Base-by-base conservation (phyloP, 805 yeast species). In the Candida coleopterorum region DNA sequence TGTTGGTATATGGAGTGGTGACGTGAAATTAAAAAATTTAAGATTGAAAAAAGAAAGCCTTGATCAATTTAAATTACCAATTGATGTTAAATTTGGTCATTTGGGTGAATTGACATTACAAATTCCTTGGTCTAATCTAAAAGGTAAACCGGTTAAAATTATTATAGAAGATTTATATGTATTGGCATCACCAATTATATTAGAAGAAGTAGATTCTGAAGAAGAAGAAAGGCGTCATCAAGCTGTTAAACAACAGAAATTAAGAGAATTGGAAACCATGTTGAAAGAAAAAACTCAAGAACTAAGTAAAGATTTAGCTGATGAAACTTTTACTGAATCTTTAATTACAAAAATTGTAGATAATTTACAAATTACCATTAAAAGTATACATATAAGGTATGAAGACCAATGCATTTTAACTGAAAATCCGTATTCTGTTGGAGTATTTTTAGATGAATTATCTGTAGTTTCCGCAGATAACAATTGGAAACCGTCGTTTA, bases 1-100 rank as follows among this genome's bases (percentile, higher is more conserved):
- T 49, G 89, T 93, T 38, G 98, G 97, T 4, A 88, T 93, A 23
- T 89, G 97, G 96, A 78, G 88, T 50, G 99, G 99, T 25, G 97
- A 93, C 66, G 97, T 89, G 21, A 85, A 85, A 55, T 68, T 93
- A 37, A 73, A 72, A 43, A 80, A 89, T 55, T 72, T 94, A 43
- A 74, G 81, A 39, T 67, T 93, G 41, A 87, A 85, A 60, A 82
- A 84, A 43, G 97, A 89, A 55, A 87, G 96, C 3, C 67, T 93
- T 32, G 98, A 94, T 58, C 75, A 83, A 48, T 72, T 93, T 45
- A 77, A 84, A 43, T 62, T 94, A 25, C 98, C 99, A 2, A 62
- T 93, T 25, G 85, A 89, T 55, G 90, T 94, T 10, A 75, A 77
- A 43, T 84, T 83, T 53, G 99, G 99, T 27, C 87, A 85, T 53